Base-by-base conservation (phyloP, 192 early-diverging fungal genomes). In the Borealophlyctis nickersoniae region DNA sequence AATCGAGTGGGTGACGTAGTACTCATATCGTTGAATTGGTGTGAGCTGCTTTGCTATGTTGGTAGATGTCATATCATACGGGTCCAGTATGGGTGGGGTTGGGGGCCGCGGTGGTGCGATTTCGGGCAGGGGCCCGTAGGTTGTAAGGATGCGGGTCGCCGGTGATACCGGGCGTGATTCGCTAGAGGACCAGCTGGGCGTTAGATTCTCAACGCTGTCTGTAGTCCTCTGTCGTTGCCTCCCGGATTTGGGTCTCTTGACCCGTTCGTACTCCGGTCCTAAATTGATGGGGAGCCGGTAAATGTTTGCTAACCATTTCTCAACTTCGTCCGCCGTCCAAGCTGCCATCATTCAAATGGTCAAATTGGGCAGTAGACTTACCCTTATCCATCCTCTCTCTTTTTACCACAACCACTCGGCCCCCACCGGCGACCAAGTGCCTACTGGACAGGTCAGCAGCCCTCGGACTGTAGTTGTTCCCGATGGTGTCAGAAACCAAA, bases 401-500 rank as follows among this genome's bases (percentile, higher is more conserved):
- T n/a, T n/a, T n/a, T n/a, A n/a, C n/a, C n/a, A n/a, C n/a, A n/a
- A n/a, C n/a, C n/a, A n/a, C n/a, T n/a, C n/a, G n/a, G n/a, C n/a
- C n/a, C n/a, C n/a, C n/a, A n/a, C n/a, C n/a, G n/a, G n/a, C 24
- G 0, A 56, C 49, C 28, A 82, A 62, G 14, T 74, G 64, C 48
- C 77, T 79, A 32, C 69, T 66, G 62, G 54, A 75, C 62, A 82
- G 51, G 39, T 79, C 72, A 16, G 65, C 69, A 2, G 82, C 82
- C 13, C 55, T 7, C 5, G 83, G 83, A 36, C 65, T 74, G 60
- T 78, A 86, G 66, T 85, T 84, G 62, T 86, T 86, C 11, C 78
- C 84, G 53, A 86, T 86, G n/a, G 83, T 78, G 61, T 86, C 83
- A 2, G 83, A 86, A 4, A 83, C 69, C 33, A 49, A 39, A 36